These are phyloP conservation scores for Astrothelium macrocarpum DNA, from an alignment of 495 filamentous ascomycete species.

Conservation along the genomic window DNA sequence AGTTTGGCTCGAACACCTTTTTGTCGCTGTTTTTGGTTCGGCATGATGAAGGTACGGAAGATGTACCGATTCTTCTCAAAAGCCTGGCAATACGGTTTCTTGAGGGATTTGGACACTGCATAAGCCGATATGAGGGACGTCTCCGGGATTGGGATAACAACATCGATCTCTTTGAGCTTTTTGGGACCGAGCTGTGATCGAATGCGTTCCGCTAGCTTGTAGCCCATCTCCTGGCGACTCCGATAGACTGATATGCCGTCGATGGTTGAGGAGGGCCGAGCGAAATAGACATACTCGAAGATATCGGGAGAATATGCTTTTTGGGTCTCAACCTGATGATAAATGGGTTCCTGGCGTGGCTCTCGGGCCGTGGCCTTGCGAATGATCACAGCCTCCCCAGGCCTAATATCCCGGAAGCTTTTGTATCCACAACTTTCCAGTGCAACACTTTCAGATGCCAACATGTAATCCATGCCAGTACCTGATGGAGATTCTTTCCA, in stretches of 20 bases:
- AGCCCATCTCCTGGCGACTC: slow-evolving; percentile 86
- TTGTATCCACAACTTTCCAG: slow-evolving; percentile 77
- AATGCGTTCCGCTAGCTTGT: slow-evolving; percentile 73
- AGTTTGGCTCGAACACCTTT: slow-evolving; percentile 70
- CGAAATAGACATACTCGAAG: slow-evolving; percentile 86
- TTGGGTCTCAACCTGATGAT: slow-evolving; percentile 63
- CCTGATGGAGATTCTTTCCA: slow-evolving; percentile 47
- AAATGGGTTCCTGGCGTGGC: slow-evolving; percentile 66
- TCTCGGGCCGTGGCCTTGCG: slow-evolving; percentile 26
- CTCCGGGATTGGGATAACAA: slow-evolving; percentile 83
- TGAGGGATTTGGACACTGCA: slow-evolving; percentile 63
- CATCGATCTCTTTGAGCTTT: slow-evolving; percentile 74
- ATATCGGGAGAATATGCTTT: slow-evolving; percentile 82
- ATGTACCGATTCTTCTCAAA: slow-evolving; percentile 97
- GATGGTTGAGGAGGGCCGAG: slow-evolving; percentile 80
- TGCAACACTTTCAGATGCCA: slow-evolving; percentile 94
- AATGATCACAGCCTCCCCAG: slow-evolving; percentile 90
- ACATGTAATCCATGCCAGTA: slow-evolving; percentile 84
- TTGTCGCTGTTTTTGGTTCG: slow-evolving; percentile 72
- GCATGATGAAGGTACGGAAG: slow-evolving; percentile 94
- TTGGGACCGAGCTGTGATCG: slow-evolving; percentile 62
- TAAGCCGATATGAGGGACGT: slow-evolving; percentile 79
- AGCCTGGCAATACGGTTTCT: slow-evolving; percentile 72
- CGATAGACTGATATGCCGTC: slow-evolving; percentile 89
- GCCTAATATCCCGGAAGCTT: slow-evolving; percentile 72